A percentile compares a stretch with the other conserved stretches of the same genome.
These are phyloP conservation scores for Nitzschia sp. DNA, from an alignment of 108 stramenopile species.

Conservation along the genomic window DNA sequence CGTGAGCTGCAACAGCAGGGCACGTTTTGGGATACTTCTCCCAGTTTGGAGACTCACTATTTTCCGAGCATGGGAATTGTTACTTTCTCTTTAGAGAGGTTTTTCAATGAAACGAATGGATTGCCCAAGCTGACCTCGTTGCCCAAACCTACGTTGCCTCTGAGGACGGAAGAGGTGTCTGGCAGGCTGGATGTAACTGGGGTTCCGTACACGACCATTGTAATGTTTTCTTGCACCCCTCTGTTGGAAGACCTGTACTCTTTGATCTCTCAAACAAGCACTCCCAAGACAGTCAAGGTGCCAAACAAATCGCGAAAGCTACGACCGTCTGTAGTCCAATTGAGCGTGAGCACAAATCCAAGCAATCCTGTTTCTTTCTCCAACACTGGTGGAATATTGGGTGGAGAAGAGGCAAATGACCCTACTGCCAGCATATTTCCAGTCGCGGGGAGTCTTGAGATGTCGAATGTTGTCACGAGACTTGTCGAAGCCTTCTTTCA, in stretches of 20 bases:
- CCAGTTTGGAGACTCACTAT: not conserved
- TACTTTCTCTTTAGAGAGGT: constrained; percentile 48
- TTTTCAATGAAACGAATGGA: constrained; percentile 54
- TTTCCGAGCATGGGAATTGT: constrained; percentile 31
- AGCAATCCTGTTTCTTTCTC: not conserved
- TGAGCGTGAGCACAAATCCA: not conserved
- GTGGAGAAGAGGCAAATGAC: not conserved
- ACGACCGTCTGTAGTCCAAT: constrained; percentile 50
- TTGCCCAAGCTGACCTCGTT: constrained; percentile 41
- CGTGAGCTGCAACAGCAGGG: constrained; percentile 23
- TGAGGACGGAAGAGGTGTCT: not conserved
- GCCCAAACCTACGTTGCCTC: constrained; percentile 7
- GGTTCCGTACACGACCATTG: constrained; percentile 42
- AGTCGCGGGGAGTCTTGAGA: not conserved
- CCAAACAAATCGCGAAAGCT: constrained; percentile 50
- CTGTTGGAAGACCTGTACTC: constrained; percentile 60
- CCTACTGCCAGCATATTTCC: not conserved
- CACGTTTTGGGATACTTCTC: not conserved
- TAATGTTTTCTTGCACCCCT: constrained; percentile 42
- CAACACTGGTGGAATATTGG: not conserved
- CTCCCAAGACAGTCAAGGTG: constrained; percentile 5
- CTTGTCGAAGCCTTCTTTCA: constrained; percentile 80
- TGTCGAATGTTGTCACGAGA: constrained; percentile 39
- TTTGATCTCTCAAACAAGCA: constrained; percentile 37
- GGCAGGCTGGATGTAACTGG: constrained; percentile 29